A percentile compares a stretch with the other conserved stretches of the same genome.
Evolutionary conservation across 257 asterid genomes (phyloP).

Genomic region (Salvia rosmarinus): DNA sequence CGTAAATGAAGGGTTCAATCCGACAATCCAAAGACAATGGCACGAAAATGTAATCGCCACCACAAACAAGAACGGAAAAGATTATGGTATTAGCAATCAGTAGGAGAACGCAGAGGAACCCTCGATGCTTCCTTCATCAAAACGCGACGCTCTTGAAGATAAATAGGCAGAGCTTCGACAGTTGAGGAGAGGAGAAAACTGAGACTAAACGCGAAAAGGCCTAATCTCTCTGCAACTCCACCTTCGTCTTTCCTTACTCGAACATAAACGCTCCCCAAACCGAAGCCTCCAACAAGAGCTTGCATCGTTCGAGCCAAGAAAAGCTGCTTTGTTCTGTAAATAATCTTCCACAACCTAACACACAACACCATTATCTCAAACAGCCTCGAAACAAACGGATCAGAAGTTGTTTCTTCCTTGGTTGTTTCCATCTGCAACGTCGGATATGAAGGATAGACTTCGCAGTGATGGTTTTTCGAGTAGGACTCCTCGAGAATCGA

Average conservation of each 20-base stretch:
- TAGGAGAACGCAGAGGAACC: slow-evolving; percentile 70
- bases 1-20: slow-evolving; percentile 83
- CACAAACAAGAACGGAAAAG: slow-evolving; percentile 68
- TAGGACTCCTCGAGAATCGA: slow-evolving; percentile 53
- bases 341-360: slow-evolving; percentile 71
- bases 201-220: slow-evolving; percentile 80
- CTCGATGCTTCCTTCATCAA: slow-evolving; percentile 84
- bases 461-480: slow-evolving; percentile 34
- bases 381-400: slow-evolving; percentile 31
- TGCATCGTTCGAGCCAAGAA: slow-evolving; percentile 84
- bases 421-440: slow-evolving; percentile 33
- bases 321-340: slow-evolving; percentile 87
- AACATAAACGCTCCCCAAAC: slow-evolving; percentile 74
- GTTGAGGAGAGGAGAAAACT: slow-evolving; percentile 92
- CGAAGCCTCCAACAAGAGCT: slow-evolving; percentile 83
- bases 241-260: slow-evolving; percentile 63
- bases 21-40: slow-evolving; percentile 87
- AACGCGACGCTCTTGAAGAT: slow-evolving; percentile 80
- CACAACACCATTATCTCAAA: slow-evolving; percentile 66
- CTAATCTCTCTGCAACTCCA: slow-evolving; percentile 76
- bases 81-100: slow-evolving; percentile 71
- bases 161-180: slow-evolving; percentile 87
- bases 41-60: slow-evolving; percentile 76
- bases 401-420: not conserved
- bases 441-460: slow-evolving; percentile 23